Evolutionary conservation across 2,329 filamentous ascomycete species (phyloP).

Genomic region (Septoria linicola): DNA sequence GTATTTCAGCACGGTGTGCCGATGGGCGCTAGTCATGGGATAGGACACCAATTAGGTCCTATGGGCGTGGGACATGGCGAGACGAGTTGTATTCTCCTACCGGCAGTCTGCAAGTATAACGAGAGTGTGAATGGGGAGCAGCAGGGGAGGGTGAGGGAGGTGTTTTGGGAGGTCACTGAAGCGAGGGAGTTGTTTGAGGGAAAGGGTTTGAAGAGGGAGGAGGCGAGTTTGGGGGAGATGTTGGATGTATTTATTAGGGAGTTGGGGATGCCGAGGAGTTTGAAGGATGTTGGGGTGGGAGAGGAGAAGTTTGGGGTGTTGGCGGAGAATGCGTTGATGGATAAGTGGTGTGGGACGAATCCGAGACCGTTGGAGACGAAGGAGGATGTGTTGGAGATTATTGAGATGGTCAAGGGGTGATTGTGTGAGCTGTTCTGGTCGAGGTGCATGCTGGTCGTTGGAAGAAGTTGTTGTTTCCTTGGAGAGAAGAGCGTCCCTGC

Average conservation of each 20-base stretch:
- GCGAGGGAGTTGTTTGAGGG: slow-evolving; percentile 41
- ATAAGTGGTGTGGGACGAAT: slow-evolving; percentile 54
- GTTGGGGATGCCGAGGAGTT: slow-evolving; percentile 54
- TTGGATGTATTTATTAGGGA: slow-evolving; percentile 53
- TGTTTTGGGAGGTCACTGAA: slow-evolving; percentile 42
- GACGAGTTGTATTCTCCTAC: slow-evolving; percentile 58
- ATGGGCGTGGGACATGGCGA: slow-evolving; percentile 61
- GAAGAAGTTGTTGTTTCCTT: too few species aligned
- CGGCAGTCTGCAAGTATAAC: slow-evolving; percentile 59
- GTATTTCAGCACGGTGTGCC: slow-evolving; percentile 44
- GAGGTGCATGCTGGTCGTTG: too few species aligned
- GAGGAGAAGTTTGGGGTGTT: slow-evolving; percentile 51
- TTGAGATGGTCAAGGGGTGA: slow-evolving; percentile 40
- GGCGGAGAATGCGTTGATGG: slow-evolving; percentile 51
- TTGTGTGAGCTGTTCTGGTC: too few species aligned
- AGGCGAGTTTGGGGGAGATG: slow-evolving; percentile 51
- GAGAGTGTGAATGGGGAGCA: slow-evolving; percentile 41
- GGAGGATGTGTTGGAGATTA: slow-evolving; percentile 53
- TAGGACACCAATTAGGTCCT: slow-evolving; percentile 49
- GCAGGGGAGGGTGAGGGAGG: slow-evolving; percentile 44
- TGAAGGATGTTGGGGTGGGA: slow-evolving; percentile 54
- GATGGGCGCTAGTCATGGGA: slow-evolving; percentile 44
- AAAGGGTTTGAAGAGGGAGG: slow-evolving; percentile 30
- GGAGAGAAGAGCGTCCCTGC: too few species aligned
- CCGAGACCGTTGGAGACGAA: slow-evolving; percentile 50